Evolutionary conservation across 257 asterid genomes (phyloP), one percentile per base, ranked within the genome.

Genomic region (Solanum commersonii): DNA sequence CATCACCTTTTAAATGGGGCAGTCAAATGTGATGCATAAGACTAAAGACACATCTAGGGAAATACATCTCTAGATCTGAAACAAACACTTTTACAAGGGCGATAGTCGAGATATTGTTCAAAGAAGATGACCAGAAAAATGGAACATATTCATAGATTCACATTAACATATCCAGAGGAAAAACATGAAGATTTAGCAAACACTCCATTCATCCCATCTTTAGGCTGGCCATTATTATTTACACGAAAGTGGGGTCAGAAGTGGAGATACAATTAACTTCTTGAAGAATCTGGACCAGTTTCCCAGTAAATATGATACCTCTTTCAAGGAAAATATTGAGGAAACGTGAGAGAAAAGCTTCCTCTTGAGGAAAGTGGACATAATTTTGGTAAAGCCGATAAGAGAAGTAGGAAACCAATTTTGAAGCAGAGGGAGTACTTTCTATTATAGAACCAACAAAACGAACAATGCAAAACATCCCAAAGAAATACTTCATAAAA

Each of bases 401-500:
- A 49, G 6, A 29, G 22, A 82, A 31, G 46, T 82, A 49, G 86
- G 86, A 82, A 29, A 29, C 70, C n/a, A 20, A 82, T n/a, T 49
- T 82, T 82, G 44, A 38, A 27, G 34, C 29, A 31, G 85, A 49
- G 68, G 40, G 85, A 29, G 11, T 29, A 40, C 78, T 84, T 88
- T 73, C 76, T 6, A 70, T 73, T 23, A 29, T 6, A 87, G 65
- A 40, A 79, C 85, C 87, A 71, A 35, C 56, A 84, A 31, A 52
- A 89, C 38, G 37, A 87, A 84, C 83, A 85, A 87, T 42, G 60
- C 70, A 88, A 89, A n/a, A 78, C 56, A 72, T 94, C 93, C 99
- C 98, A 94, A 95, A 86, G 95, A 93, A 74, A 97, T 93, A 90
- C 29, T 18, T 18, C 65, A 23, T 63, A 0, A 63, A 63, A 63